These are phyloP conservation scores for Jaltomata sinuosa DNA, from an alignment of 257 asterid genomes.

Conservation along the genomic window DNA sequence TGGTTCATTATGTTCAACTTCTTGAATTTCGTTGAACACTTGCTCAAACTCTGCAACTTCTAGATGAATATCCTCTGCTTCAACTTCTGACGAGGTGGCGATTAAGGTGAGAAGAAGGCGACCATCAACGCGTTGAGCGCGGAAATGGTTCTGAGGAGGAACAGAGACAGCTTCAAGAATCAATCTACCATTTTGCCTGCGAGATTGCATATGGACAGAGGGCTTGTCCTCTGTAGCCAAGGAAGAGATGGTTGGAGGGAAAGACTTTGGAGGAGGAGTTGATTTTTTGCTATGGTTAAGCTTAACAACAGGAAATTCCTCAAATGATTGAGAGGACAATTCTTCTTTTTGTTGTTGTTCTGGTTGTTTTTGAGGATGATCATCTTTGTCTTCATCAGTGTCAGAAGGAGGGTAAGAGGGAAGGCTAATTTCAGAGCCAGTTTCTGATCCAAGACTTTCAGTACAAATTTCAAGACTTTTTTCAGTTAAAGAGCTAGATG, in stretches of 20 bases:
- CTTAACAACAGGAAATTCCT: constrained; percentile 26
- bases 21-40: constrained; percentile 21
- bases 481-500: constrained; percentile 33
- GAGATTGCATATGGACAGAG: constrained; percentile 53
- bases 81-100: not conserved
- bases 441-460: constrained; percentile 85
- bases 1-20: not conserved
- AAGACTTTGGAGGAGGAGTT: constrained; percentile 29
- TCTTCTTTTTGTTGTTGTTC: not conserved
- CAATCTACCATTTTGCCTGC: constrained; percentile 55
- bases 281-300: constrained; percentile 22
- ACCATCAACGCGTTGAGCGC: constrained; percentile 49
- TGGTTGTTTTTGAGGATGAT: not conserved
- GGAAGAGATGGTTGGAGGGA: constrained; percentile 80
- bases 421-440: constrained; percentile 60
- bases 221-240: constrained; percentile 31
- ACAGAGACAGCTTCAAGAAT: constrained; percentile 71
- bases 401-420: constrained; percentile 27
- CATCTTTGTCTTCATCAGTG: constrained; percentile 15
- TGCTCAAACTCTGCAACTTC: constrained; percentile 5
- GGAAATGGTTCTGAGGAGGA: constrained; percentile 47
- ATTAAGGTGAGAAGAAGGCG: constrained; percentile 56
- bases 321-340: not conserved
- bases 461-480: constrained; percentile 86
- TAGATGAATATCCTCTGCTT: not conserved